These are phyloP conservation scores for Trichoderma sp. DNA, from an alignment of 2,329 filamentous ascomycete genomes.

Conservation along the genomic window DNA sequence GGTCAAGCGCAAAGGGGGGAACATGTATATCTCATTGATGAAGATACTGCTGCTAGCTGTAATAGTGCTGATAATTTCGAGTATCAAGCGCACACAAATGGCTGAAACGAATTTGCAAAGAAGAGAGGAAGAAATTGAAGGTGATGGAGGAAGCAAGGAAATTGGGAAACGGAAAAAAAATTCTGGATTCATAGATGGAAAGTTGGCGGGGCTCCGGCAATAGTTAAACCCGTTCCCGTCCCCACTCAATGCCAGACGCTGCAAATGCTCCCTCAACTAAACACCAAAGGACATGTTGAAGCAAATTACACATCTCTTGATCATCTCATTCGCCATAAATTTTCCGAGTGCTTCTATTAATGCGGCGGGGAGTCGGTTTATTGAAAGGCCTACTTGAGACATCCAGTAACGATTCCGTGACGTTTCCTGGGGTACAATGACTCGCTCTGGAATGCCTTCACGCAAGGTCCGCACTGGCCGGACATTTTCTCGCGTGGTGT, in stretches of 20 bases:
- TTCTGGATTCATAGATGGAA: background rate
- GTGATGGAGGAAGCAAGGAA: background rate
- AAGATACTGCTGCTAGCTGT: background rate
- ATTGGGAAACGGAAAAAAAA: background rate
- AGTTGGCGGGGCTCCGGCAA: background rate
- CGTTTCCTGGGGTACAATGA: constrained; percentile 13
- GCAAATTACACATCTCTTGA: no score
- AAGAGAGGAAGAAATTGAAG: background rate
- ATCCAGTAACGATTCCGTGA: background rate
- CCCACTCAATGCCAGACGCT: background rate
- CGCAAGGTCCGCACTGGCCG: background rate
- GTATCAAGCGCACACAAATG: background rate
- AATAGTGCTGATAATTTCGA: background rate
- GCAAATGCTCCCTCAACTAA: background rate
- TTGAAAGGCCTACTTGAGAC: background rate
- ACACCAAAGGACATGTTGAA: background rate
- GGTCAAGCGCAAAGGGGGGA: background rate
- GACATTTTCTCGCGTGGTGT: background rate
- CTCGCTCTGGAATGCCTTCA: background rate
- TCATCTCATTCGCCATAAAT: no score
- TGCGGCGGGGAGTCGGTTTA: no score
- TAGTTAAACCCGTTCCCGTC: constrained; percentile 9
- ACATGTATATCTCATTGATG: background rate
- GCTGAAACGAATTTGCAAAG: background rate
- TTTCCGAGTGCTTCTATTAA: no score